Percentiles rank a stretch among this genome's conserved stretches.
phyloP scores from a whole-genome alignment of 352 stramenopile genomes.

The Phytophthora ohioensis region DNA sequence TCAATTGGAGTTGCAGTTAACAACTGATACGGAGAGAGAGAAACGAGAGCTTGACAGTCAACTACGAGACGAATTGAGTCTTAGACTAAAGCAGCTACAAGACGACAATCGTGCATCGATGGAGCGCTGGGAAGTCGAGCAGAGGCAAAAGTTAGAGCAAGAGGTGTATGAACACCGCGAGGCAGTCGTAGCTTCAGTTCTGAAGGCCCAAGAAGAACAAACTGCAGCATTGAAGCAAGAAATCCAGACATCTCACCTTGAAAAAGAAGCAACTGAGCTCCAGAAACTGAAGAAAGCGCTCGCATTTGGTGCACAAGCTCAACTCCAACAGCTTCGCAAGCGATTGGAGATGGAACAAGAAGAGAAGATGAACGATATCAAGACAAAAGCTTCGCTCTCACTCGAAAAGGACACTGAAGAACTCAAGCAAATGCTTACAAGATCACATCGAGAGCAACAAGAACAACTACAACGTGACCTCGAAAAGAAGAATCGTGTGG shows the following conservation, averaged over 20 bases:
- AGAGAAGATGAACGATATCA: slow-evolving; percentile 38
- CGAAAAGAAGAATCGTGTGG: slow-evolving; percentile 56
- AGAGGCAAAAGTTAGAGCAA: slow-evolving; percentile 54
- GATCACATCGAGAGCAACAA: slow-evolving; percentile 47
- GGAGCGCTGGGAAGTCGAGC: slow-evolving; percentile 53
- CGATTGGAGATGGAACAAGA: slow-evolving; percentile 54
- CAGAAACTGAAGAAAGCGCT: slow-evolving; percentile 70
- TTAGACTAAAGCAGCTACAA: slow-evolving; percentile 43
- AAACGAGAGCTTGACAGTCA: slow-evolving; percentile 45
- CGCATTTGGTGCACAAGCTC: slow-evolving; percentile 64
- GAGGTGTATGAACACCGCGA: slow-evolving; percentile 55
- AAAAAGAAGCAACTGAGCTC: slow-evolving; percentile 57
- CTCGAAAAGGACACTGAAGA: slow-evolving; percentile 53
- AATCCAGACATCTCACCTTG: slow-evolving; percentile 43
- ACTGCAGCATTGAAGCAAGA: slow-evolving; percentile 54
- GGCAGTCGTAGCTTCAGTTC: slow-evolving; percentile 36
- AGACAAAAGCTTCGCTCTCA: slow-evolving; percentile 31
- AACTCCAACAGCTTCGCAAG: slow-evolving; percentile 65
- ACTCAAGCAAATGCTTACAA: slow-evolving; percentile 49
- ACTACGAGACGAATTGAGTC: slow-evolving; percentile 46
- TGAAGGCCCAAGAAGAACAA: slow-evolving; percentile 57
- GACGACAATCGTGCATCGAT: slow-evolving; percentile 37
- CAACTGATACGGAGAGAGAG: slow-evolving; percentile 46
- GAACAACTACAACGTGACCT: slow-evolving; percentile 50
- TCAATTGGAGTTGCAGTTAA: slow-evolving; percentile 48